Conservation (phyloP, 2,329 filamentous ascomycete genomes). For the Trichoderma gracile region DNA sequence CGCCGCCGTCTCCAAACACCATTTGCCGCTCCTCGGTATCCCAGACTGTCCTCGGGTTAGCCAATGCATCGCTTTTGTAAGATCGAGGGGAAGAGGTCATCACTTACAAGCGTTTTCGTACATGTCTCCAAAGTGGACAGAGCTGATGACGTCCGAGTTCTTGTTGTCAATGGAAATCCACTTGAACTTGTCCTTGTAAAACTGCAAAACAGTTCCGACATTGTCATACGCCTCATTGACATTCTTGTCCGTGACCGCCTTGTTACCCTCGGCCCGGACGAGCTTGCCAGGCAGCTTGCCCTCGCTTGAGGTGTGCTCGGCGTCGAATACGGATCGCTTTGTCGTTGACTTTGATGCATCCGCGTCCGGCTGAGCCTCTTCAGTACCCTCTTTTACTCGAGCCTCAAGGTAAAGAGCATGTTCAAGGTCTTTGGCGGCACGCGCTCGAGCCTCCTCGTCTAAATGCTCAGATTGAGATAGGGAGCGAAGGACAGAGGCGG, state of each 20-base stretch:
- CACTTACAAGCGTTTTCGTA: conserved; percentile 55
- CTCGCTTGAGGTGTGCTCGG: conserved; percentile 42
- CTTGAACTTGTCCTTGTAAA: conserved; percentile 51
- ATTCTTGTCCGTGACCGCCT: conserved; percentile 42
- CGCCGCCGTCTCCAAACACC: conserved; percentile 58
- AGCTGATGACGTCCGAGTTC: conserved; percentile 51
- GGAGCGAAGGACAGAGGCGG: conserved; percentile 42
- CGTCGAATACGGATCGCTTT: conserved; percentile 49
- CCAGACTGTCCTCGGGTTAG: conserved; percentile 44
- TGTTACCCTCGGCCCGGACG: conserved; percentile 47
- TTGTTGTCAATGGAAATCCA: conserved; percentile 56
- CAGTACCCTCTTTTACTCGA: conserved; percentile 24
- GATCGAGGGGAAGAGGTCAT: background rate
- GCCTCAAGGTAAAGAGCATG: conserved; percentile 39
- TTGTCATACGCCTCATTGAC: conserved; percentile 55
- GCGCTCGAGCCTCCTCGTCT: conserved; percentile 42
- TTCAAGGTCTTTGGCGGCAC: conserved; percentile 43
- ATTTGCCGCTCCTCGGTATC: conserved; percentile 51
- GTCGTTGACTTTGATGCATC: conserved; percentile 30
- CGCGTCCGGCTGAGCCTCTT: conserved; percentile 20
- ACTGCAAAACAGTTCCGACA: conserved; percentile 50
- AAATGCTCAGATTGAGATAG: conserved; percentile 42
- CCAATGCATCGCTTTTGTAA: background rate
- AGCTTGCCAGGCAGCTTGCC: conserved; percentile 45
- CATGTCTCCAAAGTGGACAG: conserved; percentile 52